Conservation (phyloP, 1,139 yeast species). For the Pichia sp. region DNA sequence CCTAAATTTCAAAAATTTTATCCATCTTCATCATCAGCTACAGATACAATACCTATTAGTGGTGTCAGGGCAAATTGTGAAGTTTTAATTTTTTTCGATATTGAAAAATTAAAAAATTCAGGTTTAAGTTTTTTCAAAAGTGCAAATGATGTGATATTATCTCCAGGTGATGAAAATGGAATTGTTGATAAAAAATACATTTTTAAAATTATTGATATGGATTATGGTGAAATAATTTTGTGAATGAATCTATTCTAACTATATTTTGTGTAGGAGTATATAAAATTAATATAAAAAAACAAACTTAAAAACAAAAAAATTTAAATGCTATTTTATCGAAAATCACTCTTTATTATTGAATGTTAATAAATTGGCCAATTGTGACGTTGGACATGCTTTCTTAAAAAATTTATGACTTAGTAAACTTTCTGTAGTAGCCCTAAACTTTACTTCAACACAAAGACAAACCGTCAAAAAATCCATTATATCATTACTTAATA, state of each 20-base stretch:
- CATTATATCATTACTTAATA: constrained; percentile 71
- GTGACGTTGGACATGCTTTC: constrained; percentile 63
- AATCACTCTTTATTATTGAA: constrained; percentile 18
- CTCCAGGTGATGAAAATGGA: constrained; percentile 57
- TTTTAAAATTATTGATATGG: constrained; percentile 23
- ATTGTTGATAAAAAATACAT: constrained; percentile 44
- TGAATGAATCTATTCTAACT: too few species aligned
- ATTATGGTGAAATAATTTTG: constrained; percentile 1
- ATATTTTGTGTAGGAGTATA: too few species aligned
- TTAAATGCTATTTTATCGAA: neutral
- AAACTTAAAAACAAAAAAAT: neutral
- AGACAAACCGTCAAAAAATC: constrained; percentile 85
- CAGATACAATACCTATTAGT: constrained; percentile 42
- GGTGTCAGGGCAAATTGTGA: constrained; percentile 66
- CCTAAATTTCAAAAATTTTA: constrained; percentile 6
- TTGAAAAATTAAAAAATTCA: constrained; percentile 36
- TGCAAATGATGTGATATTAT: constrained; percentile 68
- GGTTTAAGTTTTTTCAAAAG: constrained; percentile 59
- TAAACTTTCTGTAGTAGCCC: constrained; percentile 88
- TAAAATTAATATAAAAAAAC: neutral
- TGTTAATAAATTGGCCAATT: constrained; percentile 52
- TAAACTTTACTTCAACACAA: constrained; percentile 88
- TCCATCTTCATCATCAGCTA: constrained; percentile 18
- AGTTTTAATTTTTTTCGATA: constrained; percentile 59
- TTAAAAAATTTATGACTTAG: constrained; percentile 73